phyloP scores from a whole-genome alignment of 2,329 filamentous ascomycete species.

The Fusarium zealandicum region DNA sequence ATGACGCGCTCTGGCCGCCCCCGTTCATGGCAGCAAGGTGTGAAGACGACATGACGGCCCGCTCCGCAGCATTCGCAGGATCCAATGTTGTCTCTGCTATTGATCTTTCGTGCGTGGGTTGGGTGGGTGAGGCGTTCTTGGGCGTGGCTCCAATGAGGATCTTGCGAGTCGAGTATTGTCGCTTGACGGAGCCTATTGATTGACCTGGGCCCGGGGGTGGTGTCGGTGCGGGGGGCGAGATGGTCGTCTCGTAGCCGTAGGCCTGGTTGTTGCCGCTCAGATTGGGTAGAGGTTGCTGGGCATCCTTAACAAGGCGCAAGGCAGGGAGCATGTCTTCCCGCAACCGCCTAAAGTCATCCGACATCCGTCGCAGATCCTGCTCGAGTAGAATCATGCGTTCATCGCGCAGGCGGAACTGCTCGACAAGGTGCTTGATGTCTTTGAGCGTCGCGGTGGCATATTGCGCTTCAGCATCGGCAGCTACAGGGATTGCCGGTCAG shows the following conservation, averaged over 20 bases:
- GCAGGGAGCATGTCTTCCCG: slow-evolving; percentile 92
- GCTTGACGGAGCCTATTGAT: slow-evolving; percentile 62
- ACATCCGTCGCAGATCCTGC: slow-evolving; percentile 80
- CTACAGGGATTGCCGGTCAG: slow-evolving; percentile 54
- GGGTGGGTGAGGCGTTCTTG: slow-evolving; percentile 80
- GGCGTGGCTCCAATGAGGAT: slow-evolving; percentile 73
- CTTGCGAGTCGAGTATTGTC: slow-evolving; percentile 79
- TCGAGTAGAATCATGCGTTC: slow-evolving; percentile 87
- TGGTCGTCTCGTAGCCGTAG: slow-evolving; percentile 59
- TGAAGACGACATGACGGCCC: slow-evolving; percentile 71
- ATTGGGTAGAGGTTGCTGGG: slow-evolving; percentile 82
- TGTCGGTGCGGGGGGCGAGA: slow-evolving; percentile 64
- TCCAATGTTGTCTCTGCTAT: slow-evolving; percentile 71
- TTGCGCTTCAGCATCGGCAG: slow-evolving; percentile 86
- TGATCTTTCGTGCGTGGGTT: slow-evolving; percentile 71
- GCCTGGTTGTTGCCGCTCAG: slow-evolving; percentile 49
- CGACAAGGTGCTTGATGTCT: slow-evolving; percentile 89
- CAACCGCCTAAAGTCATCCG: slow-evolving; percentile 86
- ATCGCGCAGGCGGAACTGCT: slow-evolving; percentile 87
- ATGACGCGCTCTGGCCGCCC: slow-evolving; percentile 61
- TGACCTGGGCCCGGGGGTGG: slow-evolving; percentile 60
- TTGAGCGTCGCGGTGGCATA: slow-evolving; percentile 90
- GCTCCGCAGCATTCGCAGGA: slow-evolving; percentile 71
- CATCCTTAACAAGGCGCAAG: slow-evolving; percentile 89
- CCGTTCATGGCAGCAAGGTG: slow-evolving; percentile 76